Evolutionary conservation across 805 yeast species (phyloP), one percentile per base, ranked within the genome.

Genomic region (Spathaspora sp.): DNA sequence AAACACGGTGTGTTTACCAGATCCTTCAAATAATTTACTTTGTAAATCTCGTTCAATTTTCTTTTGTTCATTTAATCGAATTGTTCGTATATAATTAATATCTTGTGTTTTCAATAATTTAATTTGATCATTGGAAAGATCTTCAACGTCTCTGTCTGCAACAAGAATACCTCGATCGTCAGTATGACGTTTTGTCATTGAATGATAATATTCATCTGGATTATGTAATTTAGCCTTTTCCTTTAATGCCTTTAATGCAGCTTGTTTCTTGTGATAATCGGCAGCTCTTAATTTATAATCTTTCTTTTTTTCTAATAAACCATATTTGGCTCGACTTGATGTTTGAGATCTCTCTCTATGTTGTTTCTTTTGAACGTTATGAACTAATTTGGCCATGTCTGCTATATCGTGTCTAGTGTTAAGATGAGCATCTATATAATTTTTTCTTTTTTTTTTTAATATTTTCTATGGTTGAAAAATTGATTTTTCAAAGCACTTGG

Each of bases 141-240:
- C 73, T 57, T 81, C 87, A 23, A 75, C 78, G 17, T 81, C 87
- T 54, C 96, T 76, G 19, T 88, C 89, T 1, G 83, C 72, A 10
- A 87, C 66, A 47, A 87, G 62, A 8, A 88, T 76, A 1, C 97
- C 97, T 10, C 78, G 73, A 1, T 76, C 70, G 56, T 90, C 96
- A 4, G 94, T 83, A 60, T 77, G 78, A 54, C 77, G 75, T 12
- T 78, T 75, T 31, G 85, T 81, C 99, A 94, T 94, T 18, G 90
- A 94, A 80, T 90, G 97, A 68, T 93, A 91, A 72, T 87, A 94
- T 69, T 94, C 99, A 77, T 94, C 99, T 14, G 96, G 96, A 65
- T 94, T 94, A 59, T 90, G 79, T 44, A 78, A 77, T 38, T 77
- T 72, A 1, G 88, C 96, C 64, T 90, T 93, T 42, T 77, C 75